A percentile compares a stretch with the other conserved stretches of the same genome.
Evolutionary conservation across 2,329 filamentous ascomycete genomes (phyloP).

Genomic region (Teratosphaeria pseudoeucalypti): DNA sequence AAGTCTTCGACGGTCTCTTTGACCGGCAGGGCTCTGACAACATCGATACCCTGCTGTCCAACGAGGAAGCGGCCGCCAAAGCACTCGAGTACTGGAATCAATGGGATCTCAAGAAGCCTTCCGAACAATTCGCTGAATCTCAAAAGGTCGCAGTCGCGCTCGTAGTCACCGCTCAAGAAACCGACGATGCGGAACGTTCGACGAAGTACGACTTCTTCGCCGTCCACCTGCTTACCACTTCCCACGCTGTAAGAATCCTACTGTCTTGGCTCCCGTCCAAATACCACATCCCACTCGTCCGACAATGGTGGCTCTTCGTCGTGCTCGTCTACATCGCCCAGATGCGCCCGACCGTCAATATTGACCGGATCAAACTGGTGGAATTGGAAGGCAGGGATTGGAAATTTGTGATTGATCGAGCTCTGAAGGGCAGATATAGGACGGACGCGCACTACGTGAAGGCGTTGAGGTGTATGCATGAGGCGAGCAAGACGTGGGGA

Average conservation of each 20-base stretch:
- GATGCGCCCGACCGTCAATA: slow-evolving; percentile 59
- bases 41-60: slow-evolving; percentile 55
- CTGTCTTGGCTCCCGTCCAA: slow-evolving; percentile 64
- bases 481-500: slow-evolving; percentile 64
- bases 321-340: slow-evolving; percentile 68
- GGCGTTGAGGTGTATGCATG: slow-evolving; percentile 63
- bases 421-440: slow-evolving; percentile 55
- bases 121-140: slow-evolving; percentile 61
- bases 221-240: slow-evolving; percentile 71
- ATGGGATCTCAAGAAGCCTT: slow-evolving; percentile 61
- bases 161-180: slow-evolving; percentile 41
- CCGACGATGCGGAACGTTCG: slow-evolving; percentile 15
- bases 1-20: slow-evolving; percentile 58
- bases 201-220: slow-evolving; percentile 72
- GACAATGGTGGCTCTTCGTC: slow-evolving; percentile 83
- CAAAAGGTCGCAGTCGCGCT: slow-evolving; percentile 49
- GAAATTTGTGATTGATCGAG: slow-evolving; percentile 64
- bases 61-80: slow-evolving; percentile 59
- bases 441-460: slow-evolving; percentile 81
- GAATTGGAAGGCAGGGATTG: slow-evolving; percentile 60
- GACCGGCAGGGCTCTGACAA: slow-evolving; percentile 49
- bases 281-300: slow-evolving; percentile 62
- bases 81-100: slow-evolving; percentile 86
- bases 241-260: slow-evolving; percentile 78
- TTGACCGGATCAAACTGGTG: slow-evolving; percentile 50